Evolutionary conservation across 2,329 filamentous ascomycete genomes (phyloP).

Genomic region (Diaporthe ilicicola): DNA sequence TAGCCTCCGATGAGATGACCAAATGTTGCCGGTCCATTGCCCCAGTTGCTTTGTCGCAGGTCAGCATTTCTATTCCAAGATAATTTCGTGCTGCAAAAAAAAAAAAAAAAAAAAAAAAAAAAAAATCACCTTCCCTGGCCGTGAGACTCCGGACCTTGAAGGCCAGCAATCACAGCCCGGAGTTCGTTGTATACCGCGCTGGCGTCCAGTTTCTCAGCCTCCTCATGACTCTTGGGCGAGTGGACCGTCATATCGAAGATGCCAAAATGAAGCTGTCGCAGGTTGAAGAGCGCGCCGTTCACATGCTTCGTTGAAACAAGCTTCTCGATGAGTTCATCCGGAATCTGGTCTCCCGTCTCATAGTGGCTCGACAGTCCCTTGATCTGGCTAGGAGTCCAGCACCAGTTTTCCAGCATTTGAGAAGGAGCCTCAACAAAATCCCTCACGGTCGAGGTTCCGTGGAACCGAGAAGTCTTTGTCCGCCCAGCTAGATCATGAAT

Average conservation of each 20-base stretch:
- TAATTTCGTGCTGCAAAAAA: conserved; percentile 32
- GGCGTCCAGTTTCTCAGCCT: conserved; percentile 71
- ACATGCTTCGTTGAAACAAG: conserved; percentile 82
- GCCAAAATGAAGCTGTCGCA: conserved; percentile 81
- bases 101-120: conserved; percentile 51
- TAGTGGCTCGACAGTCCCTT: conserved; percentile 78
- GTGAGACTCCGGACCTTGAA: conserved; percentile 76
- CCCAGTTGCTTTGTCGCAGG: conserved; percentile 65
- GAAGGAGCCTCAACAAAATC: conserved; percentile 78
- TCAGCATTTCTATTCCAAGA: conserved; percentile 37
- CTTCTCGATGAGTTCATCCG: conserved; percentile 77
- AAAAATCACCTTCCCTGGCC: conserved; percentile 62
- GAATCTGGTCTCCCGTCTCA: conserved; percentile 73
- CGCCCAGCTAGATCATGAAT: conserved; percentile 74
- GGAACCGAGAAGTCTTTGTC: conserved; percentile 71
- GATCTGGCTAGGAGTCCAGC: conserved; percentile 73
- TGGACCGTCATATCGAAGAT: conserved; percentile 88
- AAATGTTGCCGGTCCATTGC: conserved; percentile 81
- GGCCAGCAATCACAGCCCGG: conserved; percentile 73
- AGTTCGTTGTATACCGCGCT: conserved; percentile 77
- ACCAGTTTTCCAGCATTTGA: conserved; percentile 82
- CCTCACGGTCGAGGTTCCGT: conserved; percentile 71
- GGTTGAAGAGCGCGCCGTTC: conserved; percentile 81
- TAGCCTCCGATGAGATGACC: conserved; percentile 86
- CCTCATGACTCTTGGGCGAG: conserved; percentile 72